Evolutionary conservation across 1,139 yeast genomes (phyloP), one percentile per base, ranked within the genome.

Genomic region (Candida sanyaensis): DNA sequence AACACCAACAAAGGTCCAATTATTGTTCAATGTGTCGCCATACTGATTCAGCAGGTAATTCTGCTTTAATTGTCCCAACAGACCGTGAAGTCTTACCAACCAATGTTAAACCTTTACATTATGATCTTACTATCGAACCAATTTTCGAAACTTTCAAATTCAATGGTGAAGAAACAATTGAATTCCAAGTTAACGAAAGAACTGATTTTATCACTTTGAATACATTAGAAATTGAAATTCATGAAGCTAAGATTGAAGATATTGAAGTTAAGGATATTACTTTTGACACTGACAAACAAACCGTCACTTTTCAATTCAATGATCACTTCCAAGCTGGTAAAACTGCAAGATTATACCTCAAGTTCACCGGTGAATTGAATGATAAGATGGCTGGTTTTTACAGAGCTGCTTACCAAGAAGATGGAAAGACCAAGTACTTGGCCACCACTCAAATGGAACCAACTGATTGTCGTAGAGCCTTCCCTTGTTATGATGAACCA

Each of bases 401-500:
- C 71, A 77, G 88, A 57, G 87, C 96, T 5, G 70, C 80, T 41
- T 89, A 88, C 65, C 68, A 71, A 54, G 78, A 73, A 51, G 78
- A 81, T 54, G 90, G 88, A n/a, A 73, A 74, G 46, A 79, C 79
- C 31, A 80, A 83, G 57, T 78, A 78, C 57, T 79, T 88, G 77
- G 84, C 89, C 31, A 84, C 95, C 37, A 88, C 97, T 8, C 96
- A 90, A 68, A 86, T 90, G 74, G 96, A 90, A 68, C 86, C 96
- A 27, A 86, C 95, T 12, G 96, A 88, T 63, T 92, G 96, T 55
- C 81, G 97, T 60, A 78, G 92, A 56, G 96, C 96, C 4, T 89
- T 90, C 75, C 96, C 97, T 21, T 88, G 93, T 64, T 83, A 86
- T 58, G 96, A 90, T 66, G 96, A 90, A 65, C 97, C 97, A 10